Base-by-base conservation (phyloP, 495 filamentous ascomycete species). In the Annulohypoxylon maeteangense region DNA sequence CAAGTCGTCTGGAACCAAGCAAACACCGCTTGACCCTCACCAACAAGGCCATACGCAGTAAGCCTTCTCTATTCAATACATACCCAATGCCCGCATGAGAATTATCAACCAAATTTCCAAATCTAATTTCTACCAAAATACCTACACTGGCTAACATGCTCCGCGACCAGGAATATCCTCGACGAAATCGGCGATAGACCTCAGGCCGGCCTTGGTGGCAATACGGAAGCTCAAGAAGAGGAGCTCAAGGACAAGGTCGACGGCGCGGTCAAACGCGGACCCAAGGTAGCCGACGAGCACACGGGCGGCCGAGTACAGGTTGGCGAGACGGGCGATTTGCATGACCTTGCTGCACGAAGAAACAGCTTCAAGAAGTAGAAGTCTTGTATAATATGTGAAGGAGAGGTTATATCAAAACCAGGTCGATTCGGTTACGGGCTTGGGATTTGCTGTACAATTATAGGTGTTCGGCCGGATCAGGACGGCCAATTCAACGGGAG, bases 261-360 rank as follows among this genome's bases (percentile, higher is more conserved):
- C 32, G 75, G 69, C 45, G 75, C 75, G 0, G 64, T 70, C 10
- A 42, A 59, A 20, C 61, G 20, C 10, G 75, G 75, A 1, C 75
- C 75, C 0, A 75, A 75, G 63, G 72, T 57, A 20, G 75, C 72
- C 4, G 72, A 75, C 47, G 59, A 67, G 31, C 53, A 12, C 7
- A 44, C 65, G 4, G 75, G 75, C n/a, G 75, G 75, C 22, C 59
- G 75, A 27, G 75, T 77, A 4, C 62, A 68, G 18, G 72, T 77
- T 4, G 75, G 38, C 20, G 75, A 77, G 64, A 77, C 75, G 20
- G 75, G 75, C n/a, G 75, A 77, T 22, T 42, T 77, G 55, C 75
- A 73, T 25, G 75, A 77, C 8, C 57, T 77, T 4, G 75, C 75
- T 18, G 75, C 72, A 22, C 22, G 47, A 71, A 48, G 42, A 59